Evolutionary conservation across 257 asterid species (phyloP), one percentile per base, ranked within the genome.

Genomic region (Capsicum chinense): DNA sequence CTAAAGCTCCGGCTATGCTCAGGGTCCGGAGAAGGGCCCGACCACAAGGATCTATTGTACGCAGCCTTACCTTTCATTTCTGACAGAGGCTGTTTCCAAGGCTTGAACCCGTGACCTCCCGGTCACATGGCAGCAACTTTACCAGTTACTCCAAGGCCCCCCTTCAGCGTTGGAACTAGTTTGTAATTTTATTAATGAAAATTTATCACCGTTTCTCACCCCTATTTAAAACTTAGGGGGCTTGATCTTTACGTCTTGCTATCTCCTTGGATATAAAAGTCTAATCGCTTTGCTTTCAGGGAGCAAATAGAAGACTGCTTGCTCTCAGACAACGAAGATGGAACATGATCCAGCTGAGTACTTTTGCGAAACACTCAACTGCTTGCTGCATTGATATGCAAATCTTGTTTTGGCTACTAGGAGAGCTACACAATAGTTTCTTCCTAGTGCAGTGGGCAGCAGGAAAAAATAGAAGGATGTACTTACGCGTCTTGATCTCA

Each of bases 271-370:
- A 9, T 3, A 44, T 71, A 71, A 71, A 76, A 13, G 62, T 4
- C 21, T 52, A 52, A 52, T 76, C 17, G 5, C 47, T 21, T 76
- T 76, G 14, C 35, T 66, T 42, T 54, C 92, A 94, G 97, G 90
- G 94, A 89, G 86, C 94, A 94, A 81, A 90, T 94, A 85, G 94
- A 92, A 90, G 97, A 94, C 83, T 91, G 86, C 86, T 87, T 93
- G 87, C 88, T 93, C 87, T 92, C 93, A 19, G 97, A 93, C 80
- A 84, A 90, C 0, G 95, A 93, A 73, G 97, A 92, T 80, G 93
- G 87, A 62, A 85, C 88, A 83, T 92, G 87, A 91, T 58, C 83
- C 17, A 5, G 44, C 54, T 70, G 54, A 71, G n/a, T 71, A 11
- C 5, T 47, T 83, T 69, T 63, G 16, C 35, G 16, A 58, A 67